A percentile compares a stretch with the other conserved stretches of the same genome.
These are phyloP conservation scores for Lophium mytilinum DNA, from an alignment of 495 filamentous ascomycete species.

Conservation along the genomic window DNA sequence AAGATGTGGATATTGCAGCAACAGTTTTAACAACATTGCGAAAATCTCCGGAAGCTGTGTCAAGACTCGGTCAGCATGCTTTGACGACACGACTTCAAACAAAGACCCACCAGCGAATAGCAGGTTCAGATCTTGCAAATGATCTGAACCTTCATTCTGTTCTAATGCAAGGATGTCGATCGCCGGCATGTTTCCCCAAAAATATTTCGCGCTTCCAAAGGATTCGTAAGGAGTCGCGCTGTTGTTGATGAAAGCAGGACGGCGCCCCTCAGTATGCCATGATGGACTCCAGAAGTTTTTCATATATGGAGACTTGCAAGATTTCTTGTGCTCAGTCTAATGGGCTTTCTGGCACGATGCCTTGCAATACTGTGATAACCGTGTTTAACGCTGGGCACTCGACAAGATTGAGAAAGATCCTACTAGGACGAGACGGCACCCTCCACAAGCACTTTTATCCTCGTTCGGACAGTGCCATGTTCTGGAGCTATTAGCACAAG, in stretches of 20 bases:
- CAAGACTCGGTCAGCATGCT: neutral
- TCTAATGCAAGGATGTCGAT: conserved; percentile 37
- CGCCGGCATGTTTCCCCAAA: conserved; percentile 40
- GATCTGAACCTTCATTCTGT: conserved; percentile 37
- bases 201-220: conserved; percentile 26
- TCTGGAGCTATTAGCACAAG: no score
- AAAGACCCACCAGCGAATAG: conserved; percentile 36
- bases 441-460: no score
- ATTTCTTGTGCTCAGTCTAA: conserved; percentile 32
- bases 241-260: conserved; percentile 23
- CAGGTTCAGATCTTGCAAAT: conserved; percentile 28
- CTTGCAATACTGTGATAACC: conserved; percentile 41
- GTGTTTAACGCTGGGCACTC: no score
- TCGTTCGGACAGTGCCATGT: no score
- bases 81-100: neutral
- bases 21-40: conserved; percentile 40
- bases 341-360: conserved; percentile 34
- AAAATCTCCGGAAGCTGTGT: conserved; percentile 41
- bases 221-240: neutral
- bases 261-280: conserved; percentile 24
- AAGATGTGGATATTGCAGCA: conserved; percentile 27
- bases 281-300: conserved; percentile 29
- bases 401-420: no score
- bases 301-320: conserved; percentile 31
- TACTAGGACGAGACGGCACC: no score